These are phyloP conservation scores for Phytopythium mirpurense DNA, from an alignment of 352 stramenopile genomes.

Conservation along the genomic window DNA sequence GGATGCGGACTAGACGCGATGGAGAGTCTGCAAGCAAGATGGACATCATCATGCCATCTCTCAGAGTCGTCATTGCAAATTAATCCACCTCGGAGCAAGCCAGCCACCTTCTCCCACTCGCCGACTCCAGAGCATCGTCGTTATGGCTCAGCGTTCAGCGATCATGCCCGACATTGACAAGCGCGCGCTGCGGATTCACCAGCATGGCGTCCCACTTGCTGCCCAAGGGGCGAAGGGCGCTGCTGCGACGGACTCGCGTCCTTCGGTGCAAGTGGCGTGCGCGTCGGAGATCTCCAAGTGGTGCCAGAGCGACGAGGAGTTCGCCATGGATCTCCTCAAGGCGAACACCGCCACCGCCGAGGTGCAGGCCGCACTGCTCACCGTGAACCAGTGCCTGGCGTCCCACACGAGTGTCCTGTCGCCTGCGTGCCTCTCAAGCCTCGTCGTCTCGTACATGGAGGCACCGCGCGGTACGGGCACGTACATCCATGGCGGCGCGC, in stretches of 20 bases:
- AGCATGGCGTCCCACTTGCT: background rate
- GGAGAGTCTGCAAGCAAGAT: too few species aligned
- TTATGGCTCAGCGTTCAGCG: too few species aligned
- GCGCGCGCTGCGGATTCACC: background rate
- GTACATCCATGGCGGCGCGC: background rate
- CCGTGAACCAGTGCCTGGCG: slow-evolving; percentile 1
- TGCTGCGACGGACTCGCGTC: background rate
- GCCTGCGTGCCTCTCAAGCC: background rate
- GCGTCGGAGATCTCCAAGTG: slow-evolving; percentile 1
- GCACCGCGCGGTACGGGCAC: background rate
- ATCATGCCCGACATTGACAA: background rate
- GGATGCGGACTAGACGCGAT: background rate
- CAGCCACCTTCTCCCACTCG: too few species aligned
- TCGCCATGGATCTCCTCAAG: background rate
- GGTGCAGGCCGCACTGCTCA: background rate
- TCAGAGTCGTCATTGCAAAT: too few species aligned
- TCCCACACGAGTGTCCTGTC: background rate
- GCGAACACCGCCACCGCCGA: background rate
- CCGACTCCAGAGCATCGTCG: too few species aligned
- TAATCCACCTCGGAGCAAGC: too few species aligned
- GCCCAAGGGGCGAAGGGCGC: background rate
- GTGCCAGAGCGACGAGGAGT: background rate
- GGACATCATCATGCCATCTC: too few species aligned
- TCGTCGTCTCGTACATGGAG: background rate
- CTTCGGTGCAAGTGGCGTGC: slow-evolving; percentile 1